phyloP scores from a whole-genome alignment of 352 stramenopile genomes.

The Phytophthora chlamydospora region DNA sequence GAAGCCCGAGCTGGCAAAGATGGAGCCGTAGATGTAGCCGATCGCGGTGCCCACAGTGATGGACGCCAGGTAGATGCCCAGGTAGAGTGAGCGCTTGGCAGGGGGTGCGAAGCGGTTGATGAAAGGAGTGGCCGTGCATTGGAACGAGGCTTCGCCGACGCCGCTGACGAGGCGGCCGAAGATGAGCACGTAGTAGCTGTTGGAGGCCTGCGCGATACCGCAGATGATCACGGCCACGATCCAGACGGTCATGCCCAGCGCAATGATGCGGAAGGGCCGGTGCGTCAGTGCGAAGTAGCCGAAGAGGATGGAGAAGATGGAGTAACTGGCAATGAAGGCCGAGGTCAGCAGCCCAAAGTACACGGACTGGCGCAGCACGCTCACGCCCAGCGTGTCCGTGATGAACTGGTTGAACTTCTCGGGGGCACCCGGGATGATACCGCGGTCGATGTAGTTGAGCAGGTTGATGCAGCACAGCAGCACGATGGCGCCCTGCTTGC shows the following conservation, averaged over 20 bases:
- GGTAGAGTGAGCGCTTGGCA: slow-evolving; percentile 79
- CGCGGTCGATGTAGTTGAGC: slow-evolving; percentile 95
- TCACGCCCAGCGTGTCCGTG: slow-evolving; percentile 67
- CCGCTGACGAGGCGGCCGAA: slow-evolving; percentile 88
- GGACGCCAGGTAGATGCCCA: slow-evolving; percentile 93
- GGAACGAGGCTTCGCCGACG: slow-evolving; percentile 92
- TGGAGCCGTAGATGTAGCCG: slow-evolving; percentile 91
- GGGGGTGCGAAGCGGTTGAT: slow-evolving; percentile 90
- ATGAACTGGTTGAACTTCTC: slow-evolving; percentile 95
- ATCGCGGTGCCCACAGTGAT: slow-evolving; percentile 92
- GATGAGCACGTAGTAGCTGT: slow-evolving; percentile 92
- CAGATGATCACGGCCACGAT: slow-evolving; percentile 88
- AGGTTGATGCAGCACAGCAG: slow-evolving; percentile 92
- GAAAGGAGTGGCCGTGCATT: slow-evolving; percentile 93
- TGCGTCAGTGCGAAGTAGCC: slow-evolving; percentile 90
- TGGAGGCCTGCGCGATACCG: slow-evolving; percentile 68
- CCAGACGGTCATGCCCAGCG: slow-evolving; percentile 90
- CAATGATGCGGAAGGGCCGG: slow-evolving; percentile 92
- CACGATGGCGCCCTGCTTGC: slow-evolving; percentile 73
- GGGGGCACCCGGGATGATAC: slow-evolving; percentile 94
- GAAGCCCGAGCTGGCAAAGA: slow-evolving; percentile 57
- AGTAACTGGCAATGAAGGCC: slow-evolving; percentile 95
- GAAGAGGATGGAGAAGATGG: slow-evolving; percentile 91
- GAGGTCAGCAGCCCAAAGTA: slow-evolving; percentile 91
- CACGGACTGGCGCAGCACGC: slow-evolving; percentile 65